A percentile compares a stretch with the other conserved stretches of the same genome.
phyloP scores from a whole-genome alignment of 116 monocot genomes.

The Papilionanthe hybrid region DNA sequence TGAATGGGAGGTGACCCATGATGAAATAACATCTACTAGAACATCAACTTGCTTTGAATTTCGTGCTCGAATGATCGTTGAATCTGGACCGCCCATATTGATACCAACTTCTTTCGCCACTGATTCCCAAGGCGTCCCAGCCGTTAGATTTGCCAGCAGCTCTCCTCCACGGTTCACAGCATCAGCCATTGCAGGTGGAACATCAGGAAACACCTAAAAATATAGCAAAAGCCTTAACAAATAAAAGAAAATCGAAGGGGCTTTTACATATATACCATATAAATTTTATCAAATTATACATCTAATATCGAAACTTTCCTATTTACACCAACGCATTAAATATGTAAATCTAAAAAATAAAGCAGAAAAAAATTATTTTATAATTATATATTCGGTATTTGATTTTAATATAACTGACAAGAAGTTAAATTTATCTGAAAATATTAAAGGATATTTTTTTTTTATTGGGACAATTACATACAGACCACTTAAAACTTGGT shows the following conservation, averaged over 20 bases:
- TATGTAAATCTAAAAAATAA: too few relatives aligned
- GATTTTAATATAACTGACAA: too few relatives aligned
- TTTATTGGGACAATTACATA: too few relatives aligned
- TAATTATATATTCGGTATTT: too few relatives aligned
- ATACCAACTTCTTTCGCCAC: constrained; percentile 72
- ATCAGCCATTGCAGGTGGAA: constrained; percentile 95
- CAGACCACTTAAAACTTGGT: too few relatives aligned
- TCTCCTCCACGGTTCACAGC: constrained; percentile 79
- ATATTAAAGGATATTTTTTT: too few relatives aligned
- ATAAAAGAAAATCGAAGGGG: background rate
- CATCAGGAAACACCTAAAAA: constrained; percentile 62
- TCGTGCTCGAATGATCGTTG: constrained; percentile 47
- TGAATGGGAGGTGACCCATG: constrained; percentile 64
- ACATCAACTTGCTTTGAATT: constrained; percentile 58
- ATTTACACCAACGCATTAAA: too few relatives aligned
- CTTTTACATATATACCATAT: too few relatives aligned
- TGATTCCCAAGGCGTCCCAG: constrained; percentile 85
- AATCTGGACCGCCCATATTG: constrained; percentile 55
- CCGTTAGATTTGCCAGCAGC: constrained; percentile 62
- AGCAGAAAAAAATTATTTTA: too few relatives aligned
- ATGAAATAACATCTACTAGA: constrained; percentile 52
- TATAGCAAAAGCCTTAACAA: background rate
- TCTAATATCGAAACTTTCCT: too few relatives aligned
- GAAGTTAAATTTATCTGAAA: too few relatives aligned
- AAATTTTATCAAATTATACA: too few relatives aligned